Evolutionary conservation across 805 yeast species (phyloP).

Genomic region (Starmerella sp.): DNA sequence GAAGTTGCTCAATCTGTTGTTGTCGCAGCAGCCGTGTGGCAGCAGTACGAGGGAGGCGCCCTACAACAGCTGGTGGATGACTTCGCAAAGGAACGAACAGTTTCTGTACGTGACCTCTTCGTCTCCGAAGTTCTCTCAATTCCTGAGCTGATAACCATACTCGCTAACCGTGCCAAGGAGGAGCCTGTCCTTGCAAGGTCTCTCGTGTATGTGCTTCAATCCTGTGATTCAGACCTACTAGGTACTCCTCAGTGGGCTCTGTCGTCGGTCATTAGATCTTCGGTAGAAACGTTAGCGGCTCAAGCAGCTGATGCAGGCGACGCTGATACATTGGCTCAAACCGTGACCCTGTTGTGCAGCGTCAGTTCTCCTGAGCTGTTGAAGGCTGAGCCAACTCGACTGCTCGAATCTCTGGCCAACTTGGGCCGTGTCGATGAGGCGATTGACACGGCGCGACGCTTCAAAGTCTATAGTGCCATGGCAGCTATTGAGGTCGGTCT

Average conservation of each 20-base stretch:
- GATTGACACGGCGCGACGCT: constrained; percentile 50
- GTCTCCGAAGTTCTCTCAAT: not conserved
- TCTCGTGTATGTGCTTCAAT: constrained; percentile 2
- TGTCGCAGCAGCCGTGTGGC: constrained; percentile 8
- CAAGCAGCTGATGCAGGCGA: constrained; percentile 17
- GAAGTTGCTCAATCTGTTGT: constrained; percentile 17
- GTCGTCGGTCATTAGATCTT: not conserved
- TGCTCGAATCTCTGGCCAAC: constrained; percentile 36
- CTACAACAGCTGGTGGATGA: not conserved
- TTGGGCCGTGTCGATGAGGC: constrained; percentile 33
- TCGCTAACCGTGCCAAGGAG: not conserved
- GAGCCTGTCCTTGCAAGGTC: not conserved
- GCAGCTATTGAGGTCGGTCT: constrained; percentile 43
- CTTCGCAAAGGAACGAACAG: not conserved
- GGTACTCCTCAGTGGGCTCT: constrained; percentile 13
- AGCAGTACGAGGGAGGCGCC: not conserved
- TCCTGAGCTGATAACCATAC: not conserved
- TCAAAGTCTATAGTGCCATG: constrained; percentile 53
- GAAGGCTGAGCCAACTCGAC: constrained; percentile 8
- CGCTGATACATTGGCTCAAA: constrained; percentile 26
- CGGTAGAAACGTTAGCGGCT: constrained; percentile 15
- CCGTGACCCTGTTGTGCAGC: constrained; percentile 34
- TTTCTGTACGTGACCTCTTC: not conserved
- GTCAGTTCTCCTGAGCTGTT: constrained; percentile 16
- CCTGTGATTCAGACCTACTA: not conserved